Evolutionary conservation across 176 grass and related monocot species (phyloP).

Genomic region (Musa schizocarpa): DNA sequence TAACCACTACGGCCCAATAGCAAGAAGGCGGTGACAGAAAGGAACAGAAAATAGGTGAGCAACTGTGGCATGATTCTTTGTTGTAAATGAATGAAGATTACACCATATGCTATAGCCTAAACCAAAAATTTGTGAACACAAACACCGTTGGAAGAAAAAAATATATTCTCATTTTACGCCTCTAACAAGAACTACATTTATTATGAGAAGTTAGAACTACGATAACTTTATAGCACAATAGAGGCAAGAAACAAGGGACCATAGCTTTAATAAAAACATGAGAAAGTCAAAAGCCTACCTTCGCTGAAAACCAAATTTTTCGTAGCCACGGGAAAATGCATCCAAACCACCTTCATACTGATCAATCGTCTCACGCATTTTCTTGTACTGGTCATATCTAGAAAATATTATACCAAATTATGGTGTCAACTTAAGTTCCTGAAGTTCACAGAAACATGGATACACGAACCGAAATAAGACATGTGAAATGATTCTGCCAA

Average conservation of each 20-base stretch:
- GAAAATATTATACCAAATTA: background rate
- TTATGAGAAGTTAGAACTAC: background rate
- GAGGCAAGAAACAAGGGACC: background rate
- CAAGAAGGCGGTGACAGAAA: background rate
- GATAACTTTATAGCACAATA: background rate
- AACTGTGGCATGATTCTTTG: too few species aligned
- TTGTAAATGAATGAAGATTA: background rate
- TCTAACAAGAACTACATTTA: background rate
- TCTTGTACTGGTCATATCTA: slow-evolving; percentile 71
- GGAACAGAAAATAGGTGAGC: background rate
- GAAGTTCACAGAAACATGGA: too few species aligned
- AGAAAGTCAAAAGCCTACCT: slow-evolving; percentile 33
- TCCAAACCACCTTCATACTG: slow-evolving; percentile 78
- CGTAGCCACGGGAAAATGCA: slow-evolving; percentile 76
- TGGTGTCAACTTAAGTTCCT: too few species aligned
- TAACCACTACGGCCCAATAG: too few species aligned
- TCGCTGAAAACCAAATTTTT: slow-evolving; percentile 77
- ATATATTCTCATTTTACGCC: background rate
- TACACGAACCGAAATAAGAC: background rate
- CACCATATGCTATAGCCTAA: background rate
- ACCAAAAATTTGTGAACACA: background rate
- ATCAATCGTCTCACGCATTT: slow-evolving; percentile 66
- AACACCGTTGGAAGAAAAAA: background rate
- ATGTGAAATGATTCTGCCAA: background rate
- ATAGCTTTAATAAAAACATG: background rate